Evolutionary conservation across 192 early-diverging fungal genomes (phyloP).

Genomic region (Rhizoclosmatium globosum): DNA sequence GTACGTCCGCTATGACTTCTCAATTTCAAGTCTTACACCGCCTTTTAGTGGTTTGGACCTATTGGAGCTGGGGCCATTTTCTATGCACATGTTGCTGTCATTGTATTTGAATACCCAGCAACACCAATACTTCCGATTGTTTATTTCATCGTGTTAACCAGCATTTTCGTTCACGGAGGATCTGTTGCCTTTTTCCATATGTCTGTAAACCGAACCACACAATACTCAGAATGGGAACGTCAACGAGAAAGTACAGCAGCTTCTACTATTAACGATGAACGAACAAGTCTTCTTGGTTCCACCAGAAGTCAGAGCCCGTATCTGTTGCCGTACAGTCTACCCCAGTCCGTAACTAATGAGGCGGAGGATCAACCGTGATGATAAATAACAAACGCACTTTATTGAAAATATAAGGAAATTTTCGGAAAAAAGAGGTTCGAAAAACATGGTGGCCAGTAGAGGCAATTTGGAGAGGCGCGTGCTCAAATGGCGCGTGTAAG

Average conservation of each 20-base stretch:
- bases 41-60: slow-evolving; percentile 83
- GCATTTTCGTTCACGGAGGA: slow-evolving; percentile 84
- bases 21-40: background rate
- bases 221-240: slow-evolving; percentile 13
- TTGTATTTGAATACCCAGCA: slow-evolving; percentile 26
- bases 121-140: slow-evolving; percentile 42
- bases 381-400: too few relatives aligned
- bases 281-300: too few relatives aligned
- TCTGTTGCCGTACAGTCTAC: too few relatives aligned
- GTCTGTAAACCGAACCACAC: slow-evolving; percentile 17
- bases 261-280: too few relatives aligned
- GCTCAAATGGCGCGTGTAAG: too few relatives aligned
- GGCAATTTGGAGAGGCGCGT: background rate
- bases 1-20: slow-evolving; percentile 5
- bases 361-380: too few relatives aligned
- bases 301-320: too few relatives aligned
- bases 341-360: too few relatives aligned
- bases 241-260: background rate
- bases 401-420: background rate
- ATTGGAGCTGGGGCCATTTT: slow-evolving; percentile 76
- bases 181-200: slow-evolving; percentile 75
- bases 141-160: slow-evolving; percentile 73
- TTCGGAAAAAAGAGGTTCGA: background rate
- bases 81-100: slow-evolving; percentile 59
- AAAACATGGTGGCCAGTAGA: background rate